Conservation (phyloP, 2,329 filamentous ascomycete genomes). For the Emydomyces testavorans region DNA sequence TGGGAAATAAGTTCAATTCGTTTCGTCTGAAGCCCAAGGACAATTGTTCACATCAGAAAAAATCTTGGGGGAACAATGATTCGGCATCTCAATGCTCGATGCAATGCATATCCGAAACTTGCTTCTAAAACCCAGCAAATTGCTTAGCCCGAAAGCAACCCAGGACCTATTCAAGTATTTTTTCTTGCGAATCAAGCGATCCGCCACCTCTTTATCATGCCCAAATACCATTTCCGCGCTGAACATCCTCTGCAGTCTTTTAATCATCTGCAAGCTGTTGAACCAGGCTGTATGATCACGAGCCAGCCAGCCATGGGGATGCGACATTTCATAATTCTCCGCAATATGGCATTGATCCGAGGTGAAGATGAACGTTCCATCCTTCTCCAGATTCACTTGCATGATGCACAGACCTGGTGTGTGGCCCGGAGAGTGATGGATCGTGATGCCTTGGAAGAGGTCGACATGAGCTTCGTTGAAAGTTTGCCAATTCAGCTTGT, state of each 20-base stretch:
- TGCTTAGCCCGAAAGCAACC: neutral
- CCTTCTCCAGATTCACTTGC: slow-evolving; percentile 29
- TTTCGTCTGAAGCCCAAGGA: too few species aligned
- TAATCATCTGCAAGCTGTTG: slow-evolving; percentile 27
- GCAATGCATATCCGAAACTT: too few species aligned
- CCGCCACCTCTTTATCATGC: slow-evolving; percentile 21
- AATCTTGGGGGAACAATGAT: too few species aligned
- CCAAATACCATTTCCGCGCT: slow-evolving; percentile 27
- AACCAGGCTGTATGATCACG: slow-evolving; percentile 32
- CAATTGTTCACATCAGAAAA: too few species aligned
- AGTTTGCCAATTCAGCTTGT: slow-evolving; percentile 35
- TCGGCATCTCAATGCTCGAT: too few species aligned
- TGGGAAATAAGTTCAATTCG: too few species aligned
- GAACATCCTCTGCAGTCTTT: slow-evolving; percentile 24
- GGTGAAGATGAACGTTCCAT: slow-evolving; percentile 34
- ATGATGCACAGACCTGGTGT: slow-evolving; percentile 29
- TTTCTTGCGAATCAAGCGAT: slow-evolving; percentile 12
- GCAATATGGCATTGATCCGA: slow-evolving; percentile 32
- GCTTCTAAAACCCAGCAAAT: neutral
- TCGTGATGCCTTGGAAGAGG: slow-evolving; percentile 31
- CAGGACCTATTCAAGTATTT: slow-evolving; percentile 10
- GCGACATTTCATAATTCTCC: slow-evolving; percentile 30
- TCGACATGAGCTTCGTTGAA: slow-evolving; percentile 33
- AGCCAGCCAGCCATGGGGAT: slow-evolving; percentile 29
- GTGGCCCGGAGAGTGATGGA: slow-evolving; percentile 30